Conservation (phyloP, 164 flowering plant species). For the Macadamia integrifolia region DNA sequence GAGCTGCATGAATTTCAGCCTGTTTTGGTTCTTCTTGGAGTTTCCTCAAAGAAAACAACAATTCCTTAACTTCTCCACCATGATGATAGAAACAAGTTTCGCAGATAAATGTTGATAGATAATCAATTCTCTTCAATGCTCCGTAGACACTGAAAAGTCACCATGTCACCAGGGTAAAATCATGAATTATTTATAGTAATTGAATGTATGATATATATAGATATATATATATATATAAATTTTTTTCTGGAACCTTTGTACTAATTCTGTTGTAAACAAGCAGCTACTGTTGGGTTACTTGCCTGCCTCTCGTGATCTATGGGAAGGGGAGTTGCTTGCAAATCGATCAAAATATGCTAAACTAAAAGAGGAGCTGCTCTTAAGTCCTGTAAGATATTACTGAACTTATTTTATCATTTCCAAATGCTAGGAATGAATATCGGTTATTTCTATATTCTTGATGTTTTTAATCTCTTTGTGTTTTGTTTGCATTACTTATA, state of each 20-base stretch:
- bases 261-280: conserved; percentile 6
- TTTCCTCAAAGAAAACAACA: too few relatives aligned
- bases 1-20: too few relatives aligned
- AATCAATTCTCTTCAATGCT: background rate
- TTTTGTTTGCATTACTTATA: background rate
- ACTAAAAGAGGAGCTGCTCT: conserved; percentile 53
- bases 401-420: background rate
- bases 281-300: conserved; percentile 62
- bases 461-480: background rate
- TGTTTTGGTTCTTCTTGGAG: too few relatives aligned
- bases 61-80: too few relatives aligned
- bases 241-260: background rate
- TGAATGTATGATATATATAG: too few relatives aligned
- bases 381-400: conserved; percentile 47
- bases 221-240: too few relatives aligned
- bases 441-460: background rate
- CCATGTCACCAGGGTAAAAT: background rate
- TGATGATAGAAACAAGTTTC: background rate
- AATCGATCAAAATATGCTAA: conserved; percentile 43
- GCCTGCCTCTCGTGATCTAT: conserved; percentile 44
- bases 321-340: conserved; percentile 44
- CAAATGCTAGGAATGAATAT: background rate
- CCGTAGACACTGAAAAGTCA: too few relatives aligned
- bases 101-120: background rate
- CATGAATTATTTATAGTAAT: background rate